Conservation (phyloP, 2,329 filamentous ascomycete genomes). For the Tolypocladium album region DNA sequence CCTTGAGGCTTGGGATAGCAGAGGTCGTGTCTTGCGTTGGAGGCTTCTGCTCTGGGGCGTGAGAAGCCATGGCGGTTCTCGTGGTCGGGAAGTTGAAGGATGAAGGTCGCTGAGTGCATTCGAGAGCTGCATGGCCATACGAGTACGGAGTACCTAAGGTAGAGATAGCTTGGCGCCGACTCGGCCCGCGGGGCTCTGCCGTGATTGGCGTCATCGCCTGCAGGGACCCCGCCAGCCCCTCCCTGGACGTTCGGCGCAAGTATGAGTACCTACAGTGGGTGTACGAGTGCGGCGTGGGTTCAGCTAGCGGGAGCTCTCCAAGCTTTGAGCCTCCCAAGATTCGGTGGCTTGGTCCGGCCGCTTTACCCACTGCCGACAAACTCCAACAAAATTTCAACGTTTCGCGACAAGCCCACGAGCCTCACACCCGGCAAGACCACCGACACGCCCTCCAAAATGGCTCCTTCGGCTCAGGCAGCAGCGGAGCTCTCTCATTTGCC, state of each 20-base stretch:
- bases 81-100: neutral
- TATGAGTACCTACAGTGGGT: too few relatives aligned
- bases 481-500: conserved; percentile 49
- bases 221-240: neutral
- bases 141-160: too few relatives aligned
- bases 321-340: neutral
- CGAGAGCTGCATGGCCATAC: neutral
- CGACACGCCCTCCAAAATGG: neutral
- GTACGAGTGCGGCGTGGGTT: neutral
- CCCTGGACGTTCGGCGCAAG: too few relatives aligned
- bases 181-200: neutral
- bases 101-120: neutral
- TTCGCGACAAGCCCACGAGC: conserved; percentile 6
- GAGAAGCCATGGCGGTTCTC: conserved; percentile 13
- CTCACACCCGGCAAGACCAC: neutral
- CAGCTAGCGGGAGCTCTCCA: neutral
- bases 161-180: neutral
- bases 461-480: conserved; percentile 28
- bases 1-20: conserved; percentile 26
- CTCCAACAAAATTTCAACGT: conserved; percentile 2
- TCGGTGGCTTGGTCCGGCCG: neutral
- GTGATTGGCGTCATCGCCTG: neutral
- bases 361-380: neutral
- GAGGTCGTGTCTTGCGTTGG: conserved; percentile 6
- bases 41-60: conserved; percentile 4